phyloP scores from a whole-genome alignment of 176 grass and related monocot genomes.

The Carex kokanica region DNA sequence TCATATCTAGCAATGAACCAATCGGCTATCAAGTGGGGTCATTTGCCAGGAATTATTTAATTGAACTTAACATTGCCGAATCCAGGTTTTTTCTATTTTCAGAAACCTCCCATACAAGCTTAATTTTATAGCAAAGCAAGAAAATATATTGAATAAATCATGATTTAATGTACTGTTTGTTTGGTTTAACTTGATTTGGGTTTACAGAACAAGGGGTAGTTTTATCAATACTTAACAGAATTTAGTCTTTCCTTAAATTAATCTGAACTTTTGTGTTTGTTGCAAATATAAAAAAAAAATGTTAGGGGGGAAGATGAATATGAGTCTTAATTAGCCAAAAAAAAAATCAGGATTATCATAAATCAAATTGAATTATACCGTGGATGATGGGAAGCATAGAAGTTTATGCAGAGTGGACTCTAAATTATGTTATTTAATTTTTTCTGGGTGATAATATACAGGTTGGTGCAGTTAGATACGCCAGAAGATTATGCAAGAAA shows the following conservation, averaged over 20 bases:
- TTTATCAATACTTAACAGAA: not conserved
- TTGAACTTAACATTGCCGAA: conserved; percentile 57
- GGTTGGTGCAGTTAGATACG: conserved; percentile 25
- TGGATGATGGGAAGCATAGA: not conserved
- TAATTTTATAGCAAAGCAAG: not conserved
- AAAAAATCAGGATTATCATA: not conserved
- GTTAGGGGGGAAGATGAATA: too few species aligned
- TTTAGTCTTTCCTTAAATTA: not conserved
- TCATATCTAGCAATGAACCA: conserved; percentile 49
- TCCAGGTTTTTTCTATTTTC: conserved; percentile 36
- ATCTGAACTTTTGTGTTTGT: not conserved
- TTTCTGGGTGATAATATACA: not conserved
- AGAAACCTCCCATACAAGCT: conserved; percentile 8
- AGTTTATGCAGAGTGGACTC: not conserved
- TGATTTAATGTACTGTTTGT: not conserved
- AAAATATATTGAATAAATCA: not conserved
- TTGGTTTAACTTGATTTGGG: not conserved
- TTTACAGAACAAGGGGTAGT: not conserved
- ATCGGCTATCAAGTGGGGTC: conserved; percentile 85
- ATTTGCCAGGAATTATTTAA: conserved; percentile 81
- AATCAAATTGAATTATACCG: not conserved
- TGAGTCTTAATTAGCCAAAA: too few species aligned
- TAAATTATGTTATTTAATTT: not conserved
- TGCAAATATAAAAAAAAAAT: not conserved
- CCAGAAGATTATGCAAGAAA: conserved; percentile 52